A percentile compares a stretch with the other conserved stretches of the same genome.
Conservation (phyloP, 352 stramenopile genomes). For the Pythium sp. region DNA sequence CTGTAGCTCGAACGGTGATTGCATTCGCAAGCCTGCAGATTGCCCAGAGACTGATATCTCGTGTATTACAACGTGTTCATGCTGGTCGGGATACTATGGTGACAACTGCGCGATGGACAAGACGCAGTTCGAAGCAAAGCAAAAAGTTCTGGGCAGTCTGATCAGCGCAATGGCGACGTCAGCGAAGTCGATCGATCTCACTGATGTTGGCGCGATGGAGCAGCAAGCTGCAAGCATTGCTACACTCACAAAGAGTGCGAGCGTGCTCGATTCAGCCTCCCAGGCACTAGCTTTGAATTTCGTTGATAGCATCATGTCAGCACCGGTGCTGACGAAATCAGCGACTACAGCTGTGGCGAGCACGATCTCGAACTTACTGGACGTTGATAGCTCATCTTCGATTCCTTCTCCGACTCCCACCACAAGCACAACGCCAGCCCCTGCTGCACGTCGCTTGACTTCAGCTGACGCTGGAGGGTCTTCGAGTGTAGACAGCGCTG, state of each 20-base stretch:
- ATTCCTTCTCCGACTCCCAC: constrained; percentile 3
- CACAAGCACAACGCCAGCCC: background rate
- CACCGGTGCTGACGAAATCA: constrained; percentile 47
- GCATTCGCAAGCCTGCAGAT: constrained; percentile 33
- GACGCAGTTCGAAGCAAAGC: constrained; percentile 49
- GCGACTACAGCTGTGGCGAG: constrained; percentile 45
- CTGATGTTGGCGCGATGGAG: constrained; percentile 50
- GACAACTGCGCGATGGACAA: constrained; percentile 61
- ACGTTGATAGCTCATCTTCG: constrained; percentile 24
- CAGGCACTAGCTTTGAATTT: constrained; percentile 51
- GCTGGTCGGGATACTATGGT: constrained; percentile 44
- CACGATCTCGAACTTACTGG: constrained; percentile 63
- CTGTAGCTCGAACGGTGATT: constrained; percentile 49
- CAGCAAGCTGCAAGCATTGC: constrained; percentile 61
- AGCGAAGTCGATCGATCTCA: constrained; percentile 43
- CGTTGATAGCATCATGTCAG: constrained; percentile 52
- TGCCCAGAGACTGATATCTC: constrained; percentile 51
- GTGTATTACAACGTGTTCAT: constrained; percentile 51
- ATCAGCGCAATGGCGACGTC: constrained; percentile 59
- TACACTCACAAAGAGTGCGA: constrained; percentile 64
- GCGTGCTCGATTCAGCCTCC: constrained; percentile 43
- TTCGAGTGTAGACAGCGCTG: background rate
- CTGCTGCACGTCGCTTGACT: background rate
- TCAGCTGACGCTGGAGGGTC: background rate
- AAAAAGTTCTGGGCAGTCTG: constrained; percentile 42